A percentile compares a stretch with the other conserved stretches of the same genome.
These are phyloP conservation scores for Hemisphaericaspora xylanilytica DNA, from an alignment of 1,139 yeast species.

Conservation along the genomic window DNA sequence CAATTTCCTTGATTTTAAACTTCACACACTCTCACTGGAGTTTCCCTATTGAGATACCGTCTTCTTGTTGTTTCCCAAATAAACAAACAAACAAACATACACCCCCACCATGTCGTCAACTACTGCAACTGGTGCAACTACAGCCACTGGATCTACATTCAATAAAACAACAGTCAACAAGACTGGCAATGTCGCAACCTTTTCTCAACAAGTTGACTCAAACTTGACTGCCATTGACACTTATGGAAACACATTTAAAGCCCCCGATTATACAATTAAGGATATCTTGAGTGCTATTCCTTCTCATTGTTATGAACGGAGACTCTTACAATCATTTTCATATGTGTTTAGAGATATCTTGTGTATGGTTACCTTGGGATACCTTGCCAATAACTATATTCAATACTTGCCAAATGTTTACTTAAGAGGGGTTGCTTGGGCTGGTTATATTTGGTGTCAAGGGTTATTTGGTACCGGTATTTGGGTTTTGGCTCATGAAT, in stretches of 20 bases:
- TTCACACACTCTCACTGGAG: too few relatives aligned
- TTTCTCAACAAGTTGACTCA: conserved; percentile 21
- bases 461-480: conserved; percentile 76
- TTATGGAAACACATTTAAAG: conserved; percentile 63
- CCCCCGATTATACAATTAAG: conserved; percentile 72
- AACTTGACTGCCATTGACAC: conserved; percentile 53
- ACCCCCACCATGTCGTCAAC: conserved; percentile 11
- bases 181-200: conserved; percentile 38
- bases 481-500: conserved; percentile 89
- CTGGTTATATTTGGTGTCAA: conserved; percentile 41
- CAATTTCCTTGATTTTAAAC: too few relatives aligned
- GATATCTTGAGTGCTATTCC: conserved; percentile 74
- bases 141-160: conserved; percentile 5
- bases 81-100: too few relatives aligned
- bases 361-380: conserved; percentile 50
- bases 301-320: conserved; percentile 68
- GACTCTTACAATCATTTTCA: conserved; percentile 55
- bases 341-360: conserved; percentile 66
- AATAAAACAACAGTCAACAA: conserved; percentile 7
- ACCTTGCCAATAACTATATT: conserved; percentile 52
- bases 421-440: conserved; percentile 39
- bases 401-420: conserved; percentile 30
- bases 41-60: too few relatives aligned
- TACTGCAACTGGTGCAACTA: conserved; percentile 11
- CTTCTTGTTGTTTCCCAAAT: neutral